Conservation (phyloP, 2,329 filamentous ascomycete species). For the Cadophora sp. region DNA sequence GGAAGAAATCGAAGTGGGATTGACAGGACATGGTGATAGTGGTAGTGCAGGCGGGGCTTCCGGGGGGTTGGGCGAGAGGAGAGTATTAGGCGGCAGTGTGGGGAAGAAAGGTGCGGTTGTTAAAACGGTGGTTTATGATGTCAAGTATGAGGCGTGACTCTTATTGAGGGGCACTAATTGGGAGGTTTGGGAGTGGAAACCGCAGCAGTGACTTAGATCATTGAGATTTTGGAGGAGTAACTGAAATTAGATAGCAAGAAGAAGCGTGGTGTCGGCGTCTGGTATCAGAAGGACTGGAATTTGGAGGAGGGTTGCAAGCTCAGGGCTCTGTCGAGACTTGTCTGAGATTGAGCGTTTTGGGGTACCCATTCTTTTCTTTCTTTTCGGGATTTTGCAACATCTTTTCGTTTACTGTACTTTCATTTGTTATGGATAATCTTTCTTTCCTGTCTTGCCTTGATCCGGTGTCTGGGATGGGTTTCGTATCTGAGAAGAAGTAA, state of each 20-base stretch:
- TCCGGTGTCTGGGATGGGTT: too few species aligned
- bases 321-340: background rate
- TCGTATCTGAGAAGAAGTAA: too few species aligned
- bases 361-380: background rate
- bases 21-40: background rate
- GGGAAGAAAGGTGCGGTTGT: background rate
- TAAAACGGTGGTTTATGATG: conserved; percentile 1
- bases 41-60: background rate
- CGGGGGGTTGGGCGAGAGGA: background rate
- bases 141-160: conserved; percentile 9
- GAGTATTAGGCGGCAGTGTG: background rate
- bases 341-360: conserved; percentile 4
- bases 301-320: conserved; percentile 1
- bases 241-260: background rate
- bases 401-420: too few species aligned
- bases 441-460: too few species aligned
- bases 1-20: background rate
- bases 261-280: background rate
- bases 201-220: background rate
- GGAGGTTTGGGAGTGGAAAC: conserved; percentile 11
- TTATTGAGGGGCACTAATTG: conserved; percentile 3
- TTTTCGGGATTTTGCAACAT: too few species aligned
- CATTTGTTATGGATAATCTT: too few species aligned
- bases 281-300: background rate
- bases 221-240: background rate